Base-by-base conservation (phyloP, 2,329 filamentous ascomycete genomes). In the Endothia cerciana region DNA sequence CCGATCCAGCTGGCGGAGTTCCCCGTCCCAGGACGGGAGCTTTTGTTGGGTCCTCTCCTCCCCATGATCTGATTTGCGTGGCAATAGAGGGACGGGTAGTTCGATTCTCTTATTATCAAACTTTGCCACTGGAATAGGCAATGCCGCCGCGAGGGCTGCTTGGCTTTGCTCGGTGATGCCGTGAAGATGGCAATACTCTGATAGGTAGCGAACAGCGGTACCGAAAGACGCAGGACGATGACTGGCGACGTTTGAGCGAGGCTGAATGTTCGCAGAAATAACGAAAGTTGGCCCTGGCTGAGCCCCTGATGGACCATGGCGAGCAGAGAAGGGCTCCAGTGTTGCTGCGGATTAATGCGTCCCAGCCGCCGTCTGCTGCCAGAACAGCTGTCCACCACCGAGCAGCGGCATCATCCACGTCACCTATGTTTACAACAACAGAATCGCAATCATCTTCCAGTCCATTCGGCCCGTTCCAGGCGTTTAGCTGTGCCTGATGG, bases 381-480 rank as follows among this genome's bases (percentile, higher is more conserved):
- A 76, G 69, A 62, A 77, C 64, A 28, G 70, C 67, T 65, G 63
- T 60, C 74, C 74, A 76, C 74, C 74, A 77, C n/a, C 68, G 67
- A 69, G 68, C 71, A 22, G 73, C 71, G 47, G 70, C 71, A 56
- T 70, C 62, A 22, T 70, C 64, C 60, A 74, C 69, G 58, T 71
- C 59, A 25, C 73, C 73, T 49, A 77, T 25, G 28, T 74, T 22
- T 41, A 73, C 63, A 6, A 49, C 22, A 51, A 60, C 45, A 43
- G n/a, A 15, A 33, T 41, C 7, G 0, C 43, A 2, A 19, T 49
- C 51, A 28, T 61, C 43, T 53, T 55, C 22, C 33, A 33, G 60
- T 62, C 47, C 45, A 30, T 33, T 47, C 17, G 47, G 36, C 22
- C 47, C 47, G 33, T 22, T 55, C 33, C 1, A 2, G 36, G 17